phyloP scores from a whole-genome alignment of 768 basidiomycete species.

The Lactifluus pinguis region DNA sequence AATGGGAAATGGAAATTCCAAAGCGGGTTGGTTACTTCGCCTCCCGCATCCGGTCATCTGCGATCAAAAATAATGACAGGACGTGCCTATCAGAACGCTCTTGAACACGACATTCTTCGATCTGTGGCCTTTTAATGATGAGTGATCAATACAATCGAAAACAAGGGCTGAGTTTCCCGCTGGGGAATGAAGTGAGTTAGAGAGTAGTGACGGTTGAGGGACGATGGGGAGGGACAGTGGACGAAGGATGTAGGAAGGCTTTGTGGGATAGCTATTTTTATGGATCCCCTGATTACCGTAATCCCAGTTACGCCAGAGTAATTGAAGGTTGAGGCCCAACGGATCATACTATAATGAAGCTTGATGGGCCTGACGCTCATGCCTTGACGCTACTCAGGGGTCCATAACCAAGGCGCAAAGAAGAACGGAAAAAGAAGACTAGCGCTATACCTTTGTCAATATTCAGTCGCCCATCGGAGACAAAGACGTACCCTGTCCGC shows the following conservation, averaged over 20 bases:
- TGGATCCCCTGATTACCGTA: neutral
- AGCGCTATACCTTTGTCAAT: conserved; percentile 53
- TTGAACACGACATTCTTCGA: conserved; percentile 58
- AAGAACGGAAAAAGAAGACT: too few relatives aligned
- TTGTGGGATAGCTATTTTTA: too few relatives aligned
- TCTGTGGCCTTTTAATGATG: conserved; percentile 47
- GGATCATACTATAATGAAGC: too few relatives aligned
- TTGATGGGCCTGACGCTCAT: neutral
- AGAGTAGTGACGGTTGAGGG: neutral
- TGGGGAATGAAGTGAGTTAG: conserved; percentile 23
- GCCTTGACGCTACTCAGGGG: neutral
- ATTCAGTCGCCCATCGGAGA: conserved; percentile 54
- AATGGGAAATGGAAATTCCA: neutral
- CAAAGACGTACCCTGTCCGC: conserved; percentile 48
- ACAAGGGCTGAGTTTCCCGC: conserved; percentile 63
- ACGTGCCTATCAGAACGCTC: conserved; percentile 57
- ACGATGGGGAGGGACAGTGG: neutral
- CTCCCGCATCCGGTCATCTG: neutral
- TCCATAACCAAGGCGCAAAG: neutral
- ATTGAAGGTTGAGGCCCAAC: neutral
- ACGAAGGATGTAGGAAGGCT: neutral
- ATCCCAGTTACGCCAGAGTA: neutral
- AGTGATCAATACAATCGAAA: conserved; percentile 64
- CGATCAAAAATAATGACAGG: neutral
- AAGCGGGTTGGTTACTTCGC: neutral